Evolutionary conservation across 2,329 filamentous ascomycete genomes (phyloP).

Genomic region (Dothistroma pini): DNA sequence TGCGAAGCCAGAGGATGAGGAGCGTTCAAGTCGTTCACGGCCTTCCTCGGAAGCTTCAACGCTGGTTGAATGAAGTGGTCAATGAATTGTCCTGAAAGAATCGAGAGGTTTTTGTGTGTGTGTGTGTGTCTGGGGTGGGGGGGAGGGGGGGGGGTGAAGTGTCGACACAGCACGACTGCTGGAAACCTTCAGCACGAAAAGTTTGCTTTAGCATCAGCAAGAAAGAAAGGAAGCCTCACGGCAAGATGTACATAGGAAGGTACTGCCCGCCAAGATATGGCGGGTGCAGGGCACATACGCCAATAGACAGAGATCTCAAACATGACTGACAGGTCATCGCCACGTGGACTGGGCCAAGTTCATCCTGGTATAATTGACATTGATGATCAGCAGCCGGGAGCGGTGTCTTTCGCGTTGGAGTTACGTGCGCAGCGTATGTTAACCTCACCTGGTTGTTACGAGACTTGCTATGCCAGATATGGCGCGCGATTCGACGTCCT

Average conservation of each 20-base stretch:
- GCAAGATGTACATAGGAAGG: conserved; percentile 10
- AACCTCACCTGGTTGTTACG: conserved; percentile 6
- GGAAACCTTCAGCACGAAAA: not conserved
- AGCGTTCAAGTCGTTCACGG: not conserved
- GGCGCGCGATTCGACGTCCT: too few species aligned
- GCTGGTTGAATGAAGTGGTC: conserved; percentile 8
- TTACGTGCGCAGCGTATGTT: conserved; percentile 7
- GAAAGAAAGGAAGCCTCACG: conserved; percentile 14
- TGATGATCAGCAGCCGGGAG: not conserved
- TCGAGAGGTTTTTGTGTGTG: too few species aligned
- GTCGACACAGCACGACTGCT: too few species aligned
- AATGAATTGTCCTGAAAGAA: not conserved
- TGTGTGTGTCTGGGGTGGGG: too few species aligned
- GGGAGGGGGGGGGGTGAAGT: not conserved
- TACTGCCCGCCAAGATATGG: not conserved
- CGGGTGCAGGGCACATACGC: not conserved
- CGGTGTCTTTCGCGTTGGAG: not conserved
- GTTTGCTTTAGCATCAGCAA: not conserved
- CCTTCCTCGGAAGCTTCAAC: conserved; percentile 10
- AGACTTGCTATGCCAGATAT: not conserved
- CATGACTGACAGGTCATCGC: not conserved
- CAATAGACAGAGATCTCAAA: not conserved
- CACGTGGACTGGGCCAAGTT: not conserved
- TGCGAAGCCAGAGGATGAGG: conserved; percentile 23
- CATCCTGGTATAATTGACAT: not conserved